These are phyloP conservation scores for Nemania sp. DNA, from an alignment of 2,329 filamentous ascomycete species.

Conservation along the genomic window DNA sequence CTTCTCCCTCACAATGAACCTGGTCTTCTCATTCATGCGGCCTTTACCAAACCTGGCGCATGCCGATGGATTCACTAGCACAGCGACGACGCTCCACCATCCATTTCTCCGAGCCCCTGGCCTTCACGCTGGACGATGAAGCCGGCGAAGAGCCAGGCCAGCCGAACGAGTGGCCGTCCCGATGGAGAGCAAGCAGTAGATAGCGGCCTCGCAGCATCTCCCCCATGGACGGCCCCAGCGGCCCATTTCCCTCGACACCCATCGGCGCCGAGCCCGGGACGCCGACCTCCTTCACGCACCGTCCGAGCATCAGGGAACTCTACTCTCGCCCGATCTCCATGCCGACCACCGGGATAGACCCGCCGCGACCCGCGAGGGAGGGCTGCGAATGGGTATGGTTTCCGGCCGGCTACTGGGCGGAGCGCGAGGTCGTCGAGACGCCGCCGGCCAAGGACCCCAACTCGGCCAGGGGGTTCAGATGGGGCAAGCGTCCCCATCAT, in stretches of 20 bases:
- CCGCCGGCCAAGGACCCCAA: constrained; percentile 39
- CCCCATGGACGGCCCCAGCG: constrained; percentile 38
- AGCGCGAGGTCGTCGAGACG: constrained; percentile 48
- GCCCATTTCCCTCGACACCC: constrained; percentile 33
- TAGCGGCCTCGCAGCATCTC: constrained; percentile 37
- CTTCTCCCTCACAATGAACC: constrained; percentile 9
- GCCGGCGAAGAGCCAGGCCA: constrained; percentile 28
- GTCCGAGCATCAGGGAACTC: constrained; percentile 25
- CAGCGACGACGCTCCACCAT: constrained; percentile 13
- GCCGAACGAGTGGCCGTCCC: constrained; percentile 28
- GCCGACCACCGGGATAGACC: constrained; percentile 47
- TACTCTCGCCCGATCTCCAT: constrained; percentile 21
- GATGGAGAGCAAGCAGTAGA: constrained; percentile 28
- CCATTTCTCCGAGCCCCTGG: constrained; percentile 12
- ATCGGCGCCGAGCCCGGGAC: constrained; percentile 7
- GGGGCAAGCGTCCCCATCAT: constrained; percentile 43
- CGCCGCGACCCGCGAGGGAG: constrained; percentile 58
- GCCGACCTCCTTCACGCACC: constrained; percentile 11
- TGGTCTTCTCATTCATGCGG: constrained; percentile 17
- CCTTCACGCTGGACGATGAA: constrained; percentile 18
- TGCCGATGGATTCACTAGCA: constrained; percentile 8
- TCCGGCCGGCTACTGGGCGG: constrained; percentile 66
- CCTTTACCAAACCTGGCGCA: constrained; percentile 11
- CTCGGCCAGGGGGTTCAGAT: constrained; percentile 46
- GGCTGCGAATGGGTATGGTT: constrained; percentile 68